Percentiles rank a stretch among this genome's conserved stretches.
Conservation (phyloP, 2,329 filamentous ascomycete genomes). For the Pseudopithomyces chartarum region DNA sequence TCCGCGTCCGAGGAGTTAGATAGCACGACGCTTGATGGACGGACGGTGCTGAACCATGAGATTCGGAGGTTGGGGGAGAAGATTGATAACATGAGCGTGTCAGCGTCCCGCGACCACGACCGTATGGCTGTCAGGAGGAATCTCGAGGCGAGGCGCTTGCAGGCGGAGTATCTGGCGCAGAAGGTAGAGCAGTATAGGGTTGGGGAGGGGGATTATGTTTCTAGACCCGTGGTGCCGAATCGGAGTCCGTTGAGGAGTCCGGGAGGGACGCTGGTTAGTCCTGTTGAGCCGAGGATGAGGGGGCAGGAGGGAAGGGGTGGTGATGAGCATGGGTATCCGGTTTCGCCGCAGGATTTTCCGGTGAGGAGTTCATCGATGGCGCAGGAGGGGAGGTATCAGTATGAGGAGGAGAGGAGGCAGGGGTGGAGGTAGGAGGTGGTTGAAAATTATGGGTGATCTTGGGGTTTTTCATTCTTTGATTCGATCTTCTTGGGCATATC, state of each 20-base stretch:
- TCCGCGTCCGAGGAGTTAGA: slow-evolving; percentile 9
- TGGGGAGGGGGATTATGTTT: slow-evolving; percentile 20
- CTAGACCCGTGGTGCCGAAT: slow-evolving; percentile 10
- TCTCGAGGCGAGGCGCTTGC: slow-evolving; percentile 28
- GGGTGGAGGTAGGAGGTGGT: slow-evolving; percentile 1
- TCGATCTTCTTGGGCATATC: too few relatives aligned
- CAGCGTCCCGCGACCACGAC: slow-evolving; percentile 6
- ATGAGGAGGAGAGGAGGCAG: not conserved
- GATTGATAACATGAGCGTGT: slow-evolving; percentile 32
- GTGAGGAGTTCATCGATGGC: not conserved
- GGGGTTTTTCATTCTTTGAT: too few relatives aligned
- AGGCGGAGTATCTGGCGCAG: slow-evolving; percentile 29
- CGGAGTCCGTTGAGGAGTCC: slow-evolving; percentile 17
- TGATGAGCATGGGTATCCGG: not conserved
- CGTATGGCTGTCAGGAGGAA: slow-evolving; percentile 17
- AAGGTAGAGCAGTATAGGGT: slow-evolving; percentile 22
- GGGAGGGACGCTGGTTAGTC: not conserved
- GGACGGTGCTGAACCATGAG: slow-evolving; percentile 32
- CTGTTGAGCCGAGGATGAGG: not conserved
- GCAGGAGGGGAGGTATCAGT: not conserved
- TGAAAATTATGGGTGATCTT: not conserved
- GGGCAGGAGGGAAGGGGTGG: not conserved
- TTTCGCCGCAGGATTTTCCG: not conserved
- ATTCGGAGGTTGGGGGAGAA: slow-evolving; percentile 39
- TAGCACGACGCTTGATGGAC: slow-evolving; percentile 21